Evolutionary conservation across 495 filamentous ascomycete genomes (phyloP), one percentile per base, ranked within the genome.

Genomic region (Achaetomiella virescens): DNA sequence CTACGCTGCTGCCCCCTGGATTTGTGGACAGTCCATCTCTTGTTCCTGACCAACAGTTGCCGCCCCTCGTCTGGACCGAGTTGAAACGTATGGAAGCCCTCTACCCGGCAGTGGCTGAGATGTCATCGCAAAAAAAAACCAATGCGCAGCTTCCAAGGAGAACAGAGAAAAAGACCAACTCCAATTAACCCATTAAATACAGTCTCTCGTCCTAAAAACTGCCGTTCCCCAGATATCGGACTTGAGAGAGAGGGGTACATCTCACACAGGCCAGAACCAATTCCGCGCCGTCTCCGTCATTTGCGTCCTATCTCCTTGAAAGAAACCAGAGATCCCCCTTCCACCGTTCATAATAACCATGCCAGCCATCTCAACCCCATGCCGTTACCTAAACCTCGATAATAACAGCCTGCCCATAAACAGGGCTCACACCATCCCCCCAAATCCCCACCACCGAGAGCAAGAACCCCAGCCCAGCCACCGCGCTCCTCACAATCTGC

Each of bases 381-480:
- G n/a, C 15, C 14, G 15, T 17, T 25, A 8, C 37, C 20, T 25
- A 51, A 31, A 56, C n/a, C 31, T 56, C 52, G 35, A 54, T 38
- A 9, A 50, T 6, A 27, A 60, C 46, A 11, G 45, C 38, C 38
- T 42, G 47, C 12, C 33, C 46, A 48, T 57, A 61, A 18, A 62
- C 48, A 48, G 46, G 50, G 17, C 22, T 58, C 41, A 72, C 74
- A 18, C 85, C 86, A 76, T 96, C 91, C 1, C 91, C 91, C 91
- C 91, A 96, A 58, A 95, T 80, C 1, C 91, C 91, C 21, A 96
- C 78, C 38, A 95, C 81, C 4, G 82, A 83, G 75, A 95, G 84
- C 33, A 80, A 65, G 64, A 95, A 85, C 0, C 81, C 89, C 52
- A 86, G 12, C 2, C 85, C 85, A 24, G 80, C 77, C 25, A 92